Base-by-base conservation (phyloP, 768 basidiomycete species). In the Cystofilobasidium ferigula region DNA sequence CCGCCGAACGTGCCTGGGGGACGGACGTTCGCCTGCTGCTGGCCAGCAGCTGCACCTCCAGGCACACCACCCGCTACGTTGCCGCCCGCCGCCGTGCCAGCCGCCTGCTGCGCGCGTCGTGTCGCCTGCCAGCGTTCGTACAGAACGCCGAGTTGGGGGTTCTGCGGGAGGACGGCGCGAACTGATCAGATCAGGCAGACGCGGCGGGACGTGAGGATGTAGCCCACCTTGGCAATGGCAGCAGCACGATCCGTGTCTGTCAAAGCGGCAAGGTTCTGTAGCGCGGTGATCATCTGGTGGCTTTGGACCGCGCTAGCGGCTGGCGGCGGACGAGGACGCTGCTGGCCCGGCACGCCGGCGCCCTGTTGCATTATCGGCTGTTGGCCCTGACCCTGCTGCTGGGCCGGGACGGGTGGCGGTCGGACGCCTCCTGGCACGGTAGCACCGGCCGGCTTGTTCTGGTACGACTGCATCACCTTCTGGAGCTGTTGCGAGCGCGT, bases 91-190 rank as follows among this genome's bases (percentile, higher is more conserved):
- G 36, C n/a, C 34, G 53, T 54, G 20, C 18, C 38, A 16, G 24
- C 40, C 28, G 26, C 32, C 38, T 35, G 16, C 42, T 28, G n/a
- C 13, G 22, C 43, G 9, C 32, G 34, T 24, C 24, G 64, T 14
- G n/a, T 24, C 8, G 28, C 35, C 20, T 61, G 53, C 20, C 57
- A 67, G 9, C 47, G 47, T n/a, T 45, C 22, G 43, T 51, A 61
- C n/a, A 61, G 60, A 16, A 8, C 20, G 13, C 42, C 54, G 45
- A 64, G 63, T 14, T 35, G 32, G 5, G 63, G 63, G 57, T 58
- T 42, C 63, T 64, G 38, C n/a, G 57, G 22, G 40, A 24, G 18
- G 48, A 3, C 20, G 22, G 42, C n/a, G 61, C 36, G 16, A 36
- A 20, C 20, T 26, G 36, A 34, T 6, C 26, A 26, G 10, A 9